phyloP scores from a whole-genome alignment of 2,329 filamentous ascomycete species.

The Apiospora arundinis region DNA sequence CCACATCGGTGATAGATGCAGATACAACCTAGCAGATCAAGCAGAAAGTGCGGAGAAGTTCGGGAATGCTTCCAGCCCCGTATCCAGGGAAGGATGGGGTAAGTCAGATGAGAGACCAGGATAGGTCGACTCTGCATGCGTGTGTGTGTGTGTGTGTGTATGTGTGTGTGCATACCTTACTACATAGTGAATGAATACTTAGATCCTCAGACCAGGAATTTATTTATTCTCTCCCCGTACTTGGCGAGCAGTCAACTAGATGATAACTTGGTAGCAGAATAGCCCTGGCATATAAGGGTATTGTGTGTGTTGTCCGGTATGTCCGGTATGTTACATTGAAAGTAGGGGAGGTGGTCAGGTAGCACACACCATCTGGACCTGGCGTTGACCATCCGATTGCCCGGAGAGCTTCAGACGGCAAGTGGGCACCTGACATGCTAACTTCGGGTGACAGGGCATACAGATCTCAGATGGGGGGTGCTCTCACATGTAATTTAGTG shows the following conservation, averaged over 20 bases:
- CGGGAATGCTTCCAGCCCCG: conserved; percentile 4
- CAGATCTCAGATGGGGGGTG: not conserved
- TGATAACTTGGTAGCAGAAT: not conserved
- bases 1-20: conserved; percentile 5
- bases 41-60: conserved; percentile 12
- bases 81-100: conserved; percentile 11
- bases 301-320: not conserved
- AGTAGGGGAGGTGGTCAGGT: not conserved
- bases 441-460: conserved; percentile 13
- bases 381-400: conserved; percentile 8
- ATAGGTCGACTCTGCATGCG: conserved; percentile 12
- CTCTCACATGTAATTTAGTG: not conserved
- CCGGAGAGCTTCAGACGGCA: conserved; percentile 4
- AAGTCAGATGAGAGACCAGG: conserved; percentile 11
- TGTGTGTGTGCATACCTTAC: not conserved
- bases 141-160: not conserved
- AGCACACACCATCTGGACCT: not conserved
- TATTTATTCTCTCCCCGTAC: not conserved
- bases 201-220: conserved; percentile 4
- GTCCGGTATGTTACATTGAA: not conserved
- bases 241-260: not conserved
- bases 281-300: too few relatives aligned
- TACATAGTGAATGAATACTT: not conserved
- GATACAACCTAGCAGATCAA: not conserved
- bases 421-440: conserved; percentile 13